Conservation (phyloP, 164 flowering plant genomes). For the Piper longum region DNA sequence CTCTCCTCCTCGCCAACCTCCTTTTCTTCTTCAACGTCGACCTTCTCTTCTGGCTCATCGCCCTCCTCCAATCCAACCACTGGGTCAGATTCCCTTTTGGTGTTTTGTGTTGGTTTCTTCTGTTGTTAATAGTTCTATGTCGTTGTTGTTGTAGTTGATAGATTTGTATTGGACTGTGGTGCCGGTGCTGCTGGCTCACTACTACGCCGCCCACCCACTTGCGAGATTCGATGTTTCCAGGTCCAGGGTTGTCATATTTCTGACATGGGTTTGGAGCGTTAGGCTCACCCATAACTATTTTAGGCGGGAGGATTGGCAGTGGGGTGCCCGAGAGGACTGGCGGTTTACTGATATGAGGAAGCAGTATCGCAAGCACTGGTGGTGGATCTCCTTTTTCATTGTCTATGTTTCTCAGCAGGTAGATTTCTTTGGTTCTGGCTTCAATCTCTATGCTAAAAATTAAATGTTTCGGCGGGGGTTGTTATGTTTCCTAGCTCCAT, state of each 20-base stretch:
- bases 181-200: constrained; percentile 75
- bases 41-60: constrained; percentile 67
- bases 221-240: constrained; percentile 36
- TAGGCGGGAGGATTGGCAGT: constrained; percentile 79
- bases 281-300: constrained; percentile 83
- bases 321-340: constrained; percentile 94
- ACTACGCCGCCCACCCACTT: constrained; percentile 59
- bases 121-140: not conserved
- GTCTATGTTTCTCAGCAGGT: constrained; percentile 80
- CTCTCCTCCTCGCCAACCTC: constrained; percentile 52
- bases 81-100: constrained; percentile 35
- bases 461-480: not conserved
- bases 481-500: not conserved
- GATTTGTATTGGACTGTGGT: constrained; percentile 88
- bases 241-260: constrained; percentile 33
- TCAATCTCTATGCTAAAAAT: not conserved
- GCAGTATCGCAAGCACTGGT: constrained; percentile 67
- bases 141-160: constrained; percentile 55
- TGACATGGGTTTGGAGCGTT: constrained; percentile 80
- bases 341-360: constrained; percentile 60
- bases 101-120: not conserved
- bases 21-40: constrained; percentile 83
- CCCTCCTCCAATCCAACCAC: constrained; percentile 56
- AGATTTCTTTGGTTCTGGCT: not conserved
- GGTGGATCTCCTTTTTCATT: constrained; percentile 85